phyloP scores from a whole-genome alignment of 768 basidiomycete genomes.

The Hydnomerulius pinastri region DNA sequence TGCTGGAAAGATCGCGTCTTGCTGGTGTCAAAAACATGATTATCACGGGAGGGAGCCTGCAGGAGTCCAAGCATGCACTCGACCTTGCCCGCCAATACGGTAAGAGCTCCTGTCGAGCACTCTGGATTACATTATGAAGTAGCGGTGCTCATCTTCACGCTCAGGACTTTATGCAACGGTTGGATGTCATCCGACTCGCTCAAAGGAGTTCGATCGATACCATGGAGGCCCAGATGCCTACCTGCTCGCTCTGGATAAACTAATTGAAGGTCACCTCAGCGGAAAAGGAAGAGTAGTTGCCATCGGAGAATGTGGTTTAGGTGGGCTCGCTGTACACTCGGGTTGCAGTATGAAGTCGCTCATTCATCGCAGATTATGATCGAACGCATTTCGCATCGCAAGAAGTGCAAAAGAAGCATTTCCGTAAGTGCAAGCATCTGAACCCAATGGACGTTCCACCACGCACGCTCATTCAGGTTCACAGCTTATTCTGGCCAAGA shows the following conservation, averaged over 20 bases:
- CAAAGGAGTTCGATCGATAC: conserved; percentile 63
- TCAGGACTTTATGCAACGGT: conserved; percentile 70
- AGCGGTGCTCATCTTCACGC: too few relatives aligned
- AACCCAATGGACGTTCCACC: background rate
- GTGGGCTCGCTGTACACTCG: conserved; percentile 33
- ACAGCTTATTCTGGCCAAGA: conserved; percentile 68
- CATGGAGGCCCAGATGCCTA: conserved; percentile 61
- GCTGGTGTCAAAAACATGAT: conserved; percentile 73
- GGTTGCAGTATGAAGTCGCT: background rate
- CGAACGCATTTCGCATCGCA: conserved; percentile 62
- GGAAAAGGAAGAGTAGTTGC: conserved; percentile 65
- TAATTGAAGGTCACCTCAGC: conserved; percentile 50
- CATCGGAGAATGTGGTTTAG: conserved; percentile 80
- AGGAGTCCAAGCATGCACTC: conserved; percentile 62
- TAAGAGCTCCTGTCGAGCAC: conserved; percentile 21
- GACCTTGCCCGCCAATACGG: conserved; percentile 60
- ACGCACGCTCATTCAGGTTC: conserved; percentile 32
- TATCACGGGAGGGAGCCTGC: conserved; percentile 73
- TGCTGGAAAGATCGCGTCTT: conserved; percentile 55
- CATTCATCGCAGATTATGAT: conserved; percentile 63
- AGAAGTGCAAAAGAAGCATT: conserved; percentile 62
- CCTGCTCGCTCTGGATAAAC: conserved; percentile 53
- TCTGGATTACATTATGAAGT: conserved; percentile 1
- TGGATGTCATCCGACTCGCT: conserved; percentile 81
- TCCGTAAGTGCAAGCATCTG: conserved; percentile 46